Evolutionary conservation across 768 basidiomycete species (phyloP).

Genomic region (Suillus placidus): DNA sequence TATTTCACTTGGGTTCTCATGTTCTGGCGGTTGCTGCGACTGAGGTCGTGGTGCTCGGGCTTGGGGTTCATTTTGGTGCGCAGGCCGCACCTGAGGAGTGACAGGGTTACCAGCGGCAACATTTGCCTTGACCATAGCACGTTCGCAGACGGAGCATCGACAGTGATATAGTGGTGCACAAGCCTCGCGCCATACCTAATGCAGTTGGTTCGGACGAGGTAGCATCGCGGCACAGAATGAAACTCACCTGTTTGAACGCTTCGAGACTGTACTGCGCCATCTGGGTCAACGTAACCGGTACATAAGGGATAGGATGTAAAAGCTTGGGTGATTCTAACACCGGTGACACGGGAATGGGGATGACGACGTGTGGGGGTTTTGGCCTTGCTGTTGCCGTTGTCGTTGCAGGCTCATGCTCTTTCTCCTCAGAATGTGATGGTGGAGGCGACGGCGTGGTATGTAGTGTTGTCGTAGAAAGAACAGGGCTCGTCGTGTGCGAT

Average conservation of each 20-base stretch:
- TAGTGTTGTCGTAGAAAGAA: constrained; percentile 71
- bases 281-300: constrained; percentile 58
- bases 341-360: constrained; percentile 53
- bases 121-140: constrained; percentile 58
- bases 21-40: constrained; percentile 18
- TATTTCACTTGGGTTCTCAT: constrained; percentile 24
- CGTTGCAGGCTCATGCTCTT: constrained; percentile 35
- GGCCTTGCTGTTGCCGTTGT: constrained; percentile 13
- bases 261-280: constrained; percentile 62
- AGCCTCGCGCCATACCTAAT: constrained; percentile 74
- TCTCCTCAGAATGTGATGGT: constrained; percentile 42
- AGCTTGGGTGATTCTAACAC: constrained; percentile 63
- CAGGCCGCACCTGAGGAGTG: constrained; percentile 30
- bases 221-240: background rate
- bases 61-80: constrained; percentile 15
- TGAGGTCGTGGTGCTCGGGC: constrained; percentile 19
- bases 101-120: constrained; percentile 42
- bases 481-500: constrained; percentile 70
- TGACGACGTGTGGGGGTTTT: constrained; percentile 32
- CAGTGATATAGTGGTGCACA: constrained; percentile 73
- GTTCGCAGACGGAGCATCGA: constrained; percentile 72
- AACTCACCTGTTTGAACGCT: constrained; percentile 56
- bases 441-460: constrained; percentile 82
- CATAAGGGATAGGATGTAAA: constrained; percentile 67
- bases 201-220: background rate